A percentile compares a stretch with the other conserved stretches of the same genome.
These are phyloP conservation scores for Flaveria robusta DNA, from an alignment of 129 eudicot species.

Conservation along the genomic window DNA sequence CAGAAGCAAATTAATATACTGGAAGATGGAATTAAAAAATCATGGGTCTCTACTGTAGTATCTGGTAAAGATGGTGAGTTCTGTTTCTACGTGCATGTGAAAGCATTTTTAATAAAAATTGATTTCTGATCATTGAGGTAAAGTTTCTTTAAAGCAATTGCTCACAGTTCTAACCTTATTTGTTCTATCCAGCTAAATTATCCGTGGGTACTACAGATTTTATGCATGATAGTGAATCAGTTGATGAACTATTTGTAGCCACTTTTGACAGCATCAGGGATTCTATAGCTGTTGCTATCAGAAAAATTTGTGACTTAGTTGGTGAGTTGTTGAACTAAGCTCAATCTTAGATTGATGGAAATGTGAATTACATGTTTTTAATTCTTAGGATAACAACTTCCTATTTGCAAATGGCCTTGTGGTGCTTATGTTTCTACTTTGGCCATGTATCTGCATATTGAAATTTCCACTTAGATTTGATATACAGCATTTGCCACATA, in stretches of 20 bases:
- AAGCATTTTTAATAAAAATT: background rate
- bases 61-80: constrained; percentile 54
- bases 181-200: constrained; percentile 49
- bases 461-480: background rate
- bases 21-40: constrained; percentile 86
- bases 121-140: background rate
- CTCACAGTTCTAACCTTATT: constrained; percentile 29
- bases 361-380: background rate
- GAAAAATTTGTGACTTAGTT: constrained; percentile 59
- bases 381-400: background rate
- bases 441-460: background rate
- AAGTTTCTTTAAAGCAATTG: background rate
- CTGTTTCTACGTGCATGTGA: constrained; percentile 24
- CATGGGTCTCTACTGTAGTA: constrained; percentile 59
- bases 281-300: constrained; percentile 64
- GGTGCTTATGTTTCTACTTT: background rate
- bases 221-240: constrained; percentile 56
- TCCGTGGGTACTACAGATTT: constrained; percentile 40
- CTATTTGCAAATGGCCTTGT: background rate
- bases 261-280: constrained; percentile 81
- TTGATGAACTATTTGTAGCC: constrained; percentile 92
- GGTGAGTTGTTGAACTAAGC: constrained; percentile 52
- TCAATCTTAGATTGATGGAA: background rate
- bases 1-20: constrained; percentile 68
- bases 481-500: too few species aligned